These are phyloP conservation scores for Saksenaea vasiformis DNA, from an alignment of 371 early-diverging fungal genomes.

Conservation along the genomic window DNA sequence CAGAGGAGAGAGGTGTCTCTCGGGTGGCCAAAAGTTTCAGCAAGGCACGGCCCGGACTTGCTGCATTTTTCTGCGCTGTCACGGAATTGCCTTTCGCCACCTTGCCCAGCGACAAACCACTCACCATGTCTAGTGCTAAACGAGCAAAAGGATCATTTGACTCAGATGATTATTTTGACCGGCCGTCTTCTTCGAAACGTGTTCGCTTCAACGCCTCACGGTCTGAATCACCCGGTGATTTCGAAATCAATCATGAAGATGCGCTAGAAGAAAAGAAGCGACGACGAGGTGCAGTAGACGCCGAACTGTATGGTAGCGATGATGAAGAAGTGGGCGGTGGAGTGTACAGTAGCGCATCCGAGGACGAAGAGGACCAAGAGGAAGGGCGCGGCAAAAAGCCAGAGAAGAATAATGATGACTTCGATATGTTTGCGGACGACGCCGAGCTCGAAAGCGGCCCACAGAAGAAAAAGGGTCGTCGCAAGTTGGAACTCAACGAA, in stretches of 20 bases:
- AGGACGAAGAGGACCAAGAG: constrained; percentile 37
- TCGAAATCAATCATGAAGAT: constrained; percentile 54
- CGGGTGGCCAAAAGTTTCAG: no score
- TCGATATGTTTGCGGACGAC: constrained; percentile 67
- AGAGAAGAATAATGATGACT: constrained; percentile 47
- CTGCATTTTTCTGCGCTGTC: no score
- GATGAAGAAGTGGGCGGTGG: constrained; percentile 58
- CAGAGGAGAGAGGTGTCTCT: no score
- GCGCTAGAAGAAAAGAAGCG: constrained; percentile 46
- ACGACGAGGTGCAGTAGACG: constrained; percentile 55
- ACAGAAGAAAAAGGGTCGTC: constrained; percentile 19
- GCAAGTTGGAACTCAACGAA: constrained; percentile 36
- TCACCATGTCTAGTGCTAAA: constrained; percentile 20
- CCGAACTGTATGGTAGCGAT: constrained; percentile 56
- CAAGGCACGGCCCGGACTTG: no score
- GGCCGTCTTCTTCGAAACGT: constrained; percentile 32
- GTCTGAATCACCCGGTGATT: constrained; percentile 18
- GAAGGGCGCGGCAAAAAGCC: constrained; percentile 20
- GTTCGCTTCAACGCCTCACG: constrained; percentile 32
- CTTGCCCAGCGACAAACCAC: not conserved
- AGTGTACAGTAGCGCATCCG: constrained; percentile 47
- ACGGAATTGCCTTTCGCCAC: not conserved
- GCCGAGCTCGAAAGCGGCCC: constrained; percentile 18
- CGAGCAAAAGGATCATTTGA: constrained; percentile 32
- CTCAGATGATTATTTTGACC: constrained; percentile 13